These are phyloP conservation scores for Ilex asprella DNA, from an alignment of 257 asterid genomes.

Conservation along the genomic window DNA sequence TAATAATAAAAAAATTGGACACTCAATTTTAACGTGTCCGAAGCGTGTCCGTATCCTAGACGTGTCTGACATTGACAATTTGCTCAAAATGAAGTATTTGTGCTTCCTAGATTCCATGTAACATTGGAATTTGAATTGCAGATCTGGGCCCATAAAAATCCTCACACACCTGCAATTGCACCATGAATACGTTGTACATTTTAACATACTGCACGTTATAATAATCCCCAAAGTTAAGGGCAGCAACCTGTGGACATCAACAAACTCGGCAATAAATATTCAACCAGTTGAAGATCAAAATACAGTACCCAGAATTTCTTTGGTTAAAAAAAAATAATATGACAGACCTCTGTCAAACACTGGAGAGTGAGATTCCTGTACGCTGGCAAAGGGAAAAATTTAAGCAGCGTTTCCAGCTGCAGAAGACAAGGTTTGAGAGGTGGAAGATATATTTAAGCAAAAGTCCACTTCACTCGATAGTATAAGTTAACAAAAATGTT, in stretches of 20 bases:
- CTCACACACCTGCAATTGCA: constrained; percentile 74
- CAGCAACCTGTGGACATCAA: constrained; percentile 65
- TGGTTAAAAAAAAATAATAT: constrained; percentile 1
- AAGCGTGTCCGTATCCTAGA: not conserved
- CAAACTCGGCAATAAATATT: constrained; percentile 7
- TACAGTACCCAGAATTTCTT: constrained; percentile 4
- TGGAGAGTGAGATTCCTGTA: constrained; percentile 93
- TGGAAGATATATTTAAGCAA: not conserved
- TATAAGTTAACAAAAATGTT: not conserved
- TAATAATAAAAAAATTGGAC: too few relatives aligned
- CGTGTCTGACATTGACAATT: not conserved
- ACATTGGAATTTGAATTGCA: not conserved
- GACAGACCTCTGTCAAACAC: constrained; percentile 83
- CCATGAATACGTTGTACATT: constrained; percentile 71
- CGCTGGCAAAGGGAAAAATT: constrained; percentile 65
- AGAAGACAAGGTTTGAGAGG: constrained; percentile 13
- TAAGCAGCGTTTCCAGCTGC: constrained; percentile 86
- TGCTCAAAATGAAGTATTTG: too few relatives aligned
- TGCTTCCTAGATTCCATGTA: not conserved
- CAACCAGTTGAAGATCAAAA: not conserved
- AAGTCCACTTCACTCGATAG: not conserved
- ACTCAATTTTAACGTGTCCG: too few relatives aligned
- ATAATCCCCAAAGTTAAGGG: constrained; percentile 83
- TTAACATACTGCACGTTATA: constrained; percentile 71
- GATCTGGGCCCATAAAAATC: not conserved